phyloP scores from a whole-genome alignment of 345 rosid species.

The Orychophragmus violaceus region DNA sequence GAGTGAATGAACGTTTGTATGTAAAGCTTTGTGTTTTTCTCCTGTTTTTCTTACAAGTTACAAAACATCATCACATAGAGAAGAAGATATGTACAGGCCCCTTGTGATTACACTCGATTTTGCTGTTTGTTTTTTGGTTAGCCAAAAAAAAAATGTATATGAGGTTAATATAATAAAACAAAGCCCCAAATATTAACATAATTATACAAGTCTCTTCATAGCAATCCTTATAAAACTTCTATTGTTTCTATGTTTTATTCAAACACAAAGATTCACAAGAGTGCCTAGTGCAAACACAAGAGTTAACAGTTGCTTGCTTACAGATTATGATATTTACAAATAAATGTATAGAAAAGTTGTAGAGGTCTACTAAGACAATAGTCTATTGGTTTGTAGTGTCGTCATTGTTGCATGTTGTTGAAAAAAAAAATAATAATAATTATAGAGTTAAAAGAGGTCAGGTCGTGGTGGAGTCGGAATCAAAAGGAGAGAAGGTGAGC shows the following conservation, averaged over 20 bases:
- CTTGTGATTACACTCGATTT: conserved; percentile 20
- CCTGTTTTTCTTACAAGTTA: neutral
- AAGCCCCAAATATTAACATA: neutral
- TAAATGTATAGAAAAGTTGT: neutral
- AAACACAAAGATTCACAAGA: neutral
- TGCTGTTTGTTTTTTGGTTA: conserved; percentile 16
- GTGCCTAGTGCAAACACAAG: too few relatives aligned
- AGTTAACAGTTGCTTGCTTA: neutral
- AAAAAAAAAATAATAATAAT: neutral
- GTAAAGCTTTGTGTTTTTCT: conserved; percentile 45
- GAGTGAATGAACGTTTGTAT: conserved; percentile 19
- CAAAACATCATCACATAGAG: neutral
- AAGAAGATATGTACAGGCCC: conserved; percentile 47
- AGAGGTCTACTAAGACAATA: neutral
- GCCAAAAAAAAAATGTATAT: conserved; percentile 14
- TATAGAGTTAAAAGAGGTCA: neutral
- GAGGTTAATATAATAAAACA: conserved; percentile 9
- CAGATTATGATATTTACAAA: conserved; percentile 4
- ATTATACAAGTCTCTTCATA: neutral
- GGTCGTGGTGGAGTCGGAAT: conserved; percentile 3
- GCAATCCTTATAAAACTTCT: neutral
- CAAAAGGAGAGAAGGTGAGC: conserved; percentile 5
- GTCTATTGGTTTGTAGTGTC: neutral
- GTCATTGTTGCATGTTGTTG: neutral
- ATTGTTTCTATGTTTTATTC: neutral